Conservation (phyloP, 192 early-diverging fungal genomes). For the Mortierella hygrophila region DNA sequence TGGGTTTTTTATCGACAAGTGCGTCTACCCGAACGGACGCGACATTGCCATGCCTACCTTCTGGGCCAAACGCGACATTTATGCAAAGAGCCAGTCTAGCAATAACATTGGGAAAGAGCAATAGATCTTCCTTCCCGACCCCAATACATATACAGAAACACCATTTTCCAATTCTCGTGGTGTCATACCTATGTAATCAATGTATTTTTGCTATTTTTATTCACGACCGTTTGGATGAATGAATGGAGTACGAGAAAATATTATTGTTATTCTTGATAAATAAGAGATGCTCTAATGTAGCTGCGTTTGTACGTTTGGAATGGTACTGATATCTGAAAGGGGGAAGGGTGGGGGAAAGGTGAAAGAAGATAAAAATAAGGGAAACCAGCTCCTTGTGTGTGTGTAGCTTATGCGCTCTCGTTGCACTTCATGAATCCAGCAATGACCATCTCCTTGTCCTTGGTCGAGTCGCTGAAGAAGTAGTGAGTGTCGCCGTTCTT, state of each 20-base stretch:
- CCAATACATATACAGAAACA: background rate
- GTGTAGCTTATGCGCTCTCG: constrained; percentile 30
- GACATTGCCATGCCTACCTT: constrained; percentile 73
- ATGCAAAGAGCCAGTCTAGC: constrained; percentile 44
- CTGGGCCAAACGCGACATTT: constrained; percentile 62
- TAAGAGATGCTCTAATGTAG: constrained; percentile 11
- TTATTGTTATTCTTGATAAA: constrained; percentile 7
- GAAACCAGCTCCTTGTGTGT: background rate
- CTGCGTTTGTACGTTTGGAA: background rate
- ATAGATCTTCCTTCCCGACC: background rate
- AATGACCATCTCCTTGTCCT: constrained; percentile 57
- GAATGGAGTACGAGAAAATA: background rate
- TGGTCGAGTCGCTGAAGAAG: constrained; percentile 62
- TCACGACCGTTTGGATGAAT: too few species aligned
- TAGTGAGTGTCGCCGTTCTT: constrained; percentile 58
- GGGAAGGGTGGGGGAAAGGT: background rate
- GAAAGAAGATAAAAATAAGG: background rate
- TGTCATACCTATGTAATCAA: too few species aligned
- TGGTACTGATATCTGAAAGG: background rate
- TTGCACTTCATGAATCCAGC: constrained; percentile 62
- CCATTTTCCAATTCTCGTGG: background rate
- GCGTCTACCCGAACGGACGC: constrained; percentile 82
- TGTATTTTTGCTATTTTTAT: too few species aligned
- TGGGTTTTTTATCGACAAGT: constrained; percentile 75
- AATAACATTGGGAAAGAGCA: constrained; percentile 1